Conservation (phyloP, 2,329 filamentous ascomycete genomes). For the Aspergillus oerlinghausenensis region DNA sequence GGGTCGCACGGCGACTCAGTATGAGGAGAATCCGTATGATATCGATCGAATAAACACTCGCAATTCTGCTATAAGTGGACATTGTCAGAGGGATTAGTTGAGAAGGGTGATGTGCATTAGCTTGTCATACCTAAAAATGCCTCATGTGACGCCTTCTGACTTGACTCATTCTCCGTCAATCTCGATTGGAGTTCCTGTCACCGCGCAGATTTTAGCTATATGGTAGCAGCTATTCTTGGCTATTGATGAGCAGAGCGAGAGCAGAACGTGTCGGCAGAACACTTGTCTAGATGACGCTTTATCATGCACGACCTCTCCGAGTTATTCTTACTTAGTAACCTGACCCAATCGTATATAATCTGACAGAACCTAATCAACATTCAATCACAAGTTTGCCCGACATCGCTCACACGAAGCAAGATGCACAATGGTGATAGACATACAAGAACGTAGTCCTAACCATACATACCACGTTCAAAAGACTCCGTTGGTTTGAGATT, state of each 20-base stretch:
- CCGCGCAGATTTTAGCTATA: too few relatives aligned
- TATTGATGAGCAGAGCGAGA: too few relatives aligned
- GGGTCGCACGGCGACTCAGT: constrained; percentile 1
- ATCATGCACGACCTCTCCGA: too few relatives aligned
- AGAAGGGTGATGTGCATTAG: not conserved
- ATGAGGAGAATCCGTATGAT: constrained; percentile 11
- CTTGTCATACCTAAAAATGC: too few relatives aligned
- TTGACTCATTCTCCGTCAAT: too few relatives aligned
- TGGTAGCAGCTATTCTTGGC: too few relatives aligned
- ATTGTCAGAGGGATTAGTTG: not conserved
- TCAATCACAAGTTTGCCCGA: not conserved
- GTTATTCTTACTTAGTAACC: too few relatives aligned
- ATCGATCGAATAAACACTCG: constrained; percentile 7
- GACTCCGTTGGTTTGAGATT: not conserved
- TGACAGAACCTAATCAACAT: not conserved
- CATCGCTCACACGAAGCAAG: not conserved
- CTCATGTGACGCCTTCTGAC: too few relatives aligned
- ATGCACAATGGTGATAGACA: not conserved
- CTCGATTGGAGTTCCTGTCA: too few relatives aligned
- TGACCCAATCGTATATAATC: too few relatives aligned
- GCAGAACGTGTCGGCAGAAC: too few relatives aligned
- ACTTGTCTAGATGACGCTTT: too few relatives aligned
- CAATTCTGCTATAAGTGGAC: not conserved
- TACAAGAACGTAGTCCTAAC: not conserved
- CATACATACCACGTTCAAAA: not conserved